phyloP scores from a whole-genome alignment of 306 rosid genomes.

The Rosa lucieae region DNA sequence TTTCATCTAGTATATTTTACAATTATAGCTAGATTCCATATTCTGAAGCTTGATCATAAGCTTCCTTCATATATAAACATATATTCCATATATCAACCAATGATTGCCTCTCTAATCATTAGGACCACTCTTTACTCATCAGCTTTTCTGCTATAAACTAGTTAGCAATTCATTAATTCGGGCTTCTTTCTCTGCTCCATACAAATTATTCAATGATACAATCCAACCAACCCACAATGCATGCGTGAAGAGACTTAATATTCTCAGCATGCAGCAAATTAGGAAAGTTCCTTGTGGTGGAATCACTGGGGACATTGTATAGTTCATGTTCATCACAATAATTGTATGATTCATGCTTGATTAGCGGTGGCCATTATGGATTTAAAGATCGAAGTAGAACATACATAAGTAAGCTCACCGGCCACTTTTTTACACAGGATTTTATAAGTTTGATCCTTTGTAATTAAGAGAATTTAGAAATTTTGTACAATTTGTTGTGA shows the following conservation, averaged over 20 bases:
- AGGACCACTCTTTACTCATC: slow-evolving; percentile 22
- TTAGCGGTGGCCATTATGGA: not conserved
- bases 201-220: not conserved
- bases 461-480: too few relatives aligned
- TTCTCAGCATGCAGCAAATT: slow-evolving; percentile 15
- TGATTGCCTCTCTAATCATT: slow-evolving; percentile 53
- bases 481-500: too few relatives aligned
- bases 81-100: slow-evolving; percentile 32
- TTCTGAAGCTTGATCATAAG: not conserved
- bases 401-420: not conserved
- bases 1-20: not conserved
- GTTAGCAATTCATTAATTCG: not conserved
- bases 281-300: slow-evolving; percentile 18
- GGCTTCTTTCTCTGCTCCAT: not conserved
- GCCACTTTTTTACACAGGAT: not conserved
- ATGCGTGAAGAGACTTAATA: not conserved
- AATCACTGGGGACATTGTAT: slow-evolving; percentile 7
- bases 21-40: not conserved
- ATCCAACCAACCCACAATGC: slow-evolving; percentile 17
- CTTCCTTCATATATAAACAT: not conserved
- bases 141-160: not conserved
- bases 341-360: not conserved
- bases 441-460: too few relatives aligned
- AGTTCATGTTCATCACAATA: not conserved
- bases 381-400: not conserved